These are phyloP conservation scores for Chlorella variabilis DNA, from an alignment of 163 green algal species.

Conservation along the genomic window DNA sequence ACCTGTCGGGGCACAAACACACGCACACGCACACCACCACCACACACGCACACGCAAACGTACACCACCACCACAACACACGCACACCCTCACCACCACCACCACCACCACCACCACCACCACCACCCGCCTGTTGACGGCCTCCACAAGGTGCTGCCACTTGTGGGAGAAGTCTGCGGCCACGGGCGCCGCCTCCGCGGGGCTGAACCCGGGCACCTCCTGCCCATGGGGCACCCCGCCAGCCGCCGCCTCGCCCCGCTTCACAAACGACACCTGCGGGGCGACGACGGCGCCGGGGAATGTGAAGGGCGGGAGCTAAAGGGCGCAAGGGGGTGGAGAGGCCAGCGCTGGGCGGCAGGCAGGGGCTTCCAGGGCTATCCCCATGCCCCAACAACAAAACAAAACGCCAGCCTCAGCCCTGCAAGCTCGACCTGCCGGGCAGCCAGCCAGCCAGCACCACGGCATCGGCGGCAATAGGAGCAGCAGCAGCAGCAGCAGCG, in stretches of 20 bases:
- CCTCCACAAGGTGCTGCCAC: conserved; percentile 81
- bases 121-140: conserved; percentile 69
- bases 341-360: neutral
- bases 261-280: conserved; percentile 43
- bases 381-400: no score
- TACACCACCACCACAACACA: no score
- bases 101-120: no score
- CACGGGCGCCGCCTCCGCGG: conserved; percentile 52
- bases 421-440: no score
- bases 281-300: neutral
- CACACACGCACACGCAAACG: neutral
- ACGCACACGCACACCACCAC: neutral
- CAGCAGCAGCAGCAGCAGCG: no score
- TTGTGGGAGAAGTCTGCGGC: conserved; percentile 59
- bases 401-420: no score
- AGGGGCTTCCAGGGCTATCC: no score
- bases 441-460: no score
- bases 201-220: conserved; percentile 64
- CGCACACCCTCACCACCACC: no score
- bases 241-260: conserved; percentile 38
- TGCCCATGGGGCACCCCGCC: conserved; percentile 60
- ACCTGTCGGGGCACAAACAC: no score
- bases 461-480: no score
- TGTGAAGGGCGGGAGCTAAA: no score
- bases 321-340: neutral